Evolutionary conservation across 2,329 filamentous ascomycete species (phyloP).

Genomic region (Fonsecaea multimorphosa): DNA sequence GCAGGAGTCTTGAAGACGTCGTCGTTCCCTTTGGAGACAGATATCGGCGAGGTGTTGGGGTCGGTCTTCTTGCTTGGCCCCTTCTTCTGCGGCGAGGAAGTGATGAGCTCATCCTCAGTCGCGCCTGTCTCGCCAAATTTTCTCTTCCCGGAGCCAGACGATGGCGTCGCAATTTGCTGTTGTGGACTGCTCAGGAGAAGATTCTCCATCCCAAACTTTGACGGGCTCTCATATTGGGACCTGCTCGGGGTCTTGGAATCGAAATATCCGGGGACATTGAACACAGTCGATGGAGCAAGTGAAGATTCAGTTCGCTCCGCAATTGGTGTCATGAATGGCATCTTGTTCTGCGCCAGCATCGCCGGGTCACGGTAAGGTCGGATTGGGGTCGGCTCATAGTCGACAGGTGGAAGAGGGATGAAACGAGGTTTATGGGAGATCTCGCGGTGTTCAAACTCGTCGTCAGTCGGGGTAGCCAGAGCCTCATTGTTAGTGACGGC

Average conservation of each 20-base stretch:
- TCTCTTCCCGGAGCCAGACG: constrained; percentile 27
- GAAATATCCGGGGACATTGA: constrained; percentile 64
- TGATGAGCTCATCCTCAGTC: constrained; percentile 25
- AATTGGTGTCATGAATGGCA: constrained; percentile 99
- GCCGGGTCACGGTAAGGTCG: constrained; percentile 80
- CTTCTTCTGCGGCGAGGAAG: constrained; percentile 26
- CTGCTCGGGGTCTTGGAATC: constrained; percentile 80
- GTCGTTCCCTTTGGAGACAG: constrained; percentile 27
- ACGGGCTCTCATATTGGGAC: constrained; percentile 45
- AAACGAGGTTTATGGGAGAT: constrained; percentile 65
- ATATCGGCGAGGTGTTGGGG: background rate
- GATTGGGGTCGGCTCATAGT: constrained; percentile 75
- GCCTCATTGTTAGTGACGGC: constrained; percentile 33
- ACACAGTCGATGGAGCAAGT: constrained; percentile 68
- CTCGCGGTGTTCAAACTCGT: constrained; percentile 42
- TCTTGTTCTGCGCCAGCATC: constrained; percentile 82
- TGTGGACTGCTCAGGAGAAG: constrained; percentile 71
- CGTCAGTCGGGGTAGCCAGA: constrained; percentile 44
- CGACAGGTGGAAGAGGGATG: constrained; percentile 80
- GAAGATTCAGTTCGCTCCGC: constrained; percentile 94
- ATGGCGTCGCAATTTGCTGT: constrained; percentile 56
- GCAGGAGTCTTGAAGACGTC: constrained; percentile 25
- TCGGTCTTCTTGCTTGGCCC: background rate
- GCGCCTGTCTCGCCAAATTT: constrained; percentile 23
- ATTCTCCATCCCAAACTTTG: constrained; percentile 49